A percentile compares a stretch with the other conserved stretches of the same genome.
Evolutionary conservation across 2,329 filamentous ascomycete genomes (phyloP).

Genomic region (Stemphylium lycopersici): DNA sequence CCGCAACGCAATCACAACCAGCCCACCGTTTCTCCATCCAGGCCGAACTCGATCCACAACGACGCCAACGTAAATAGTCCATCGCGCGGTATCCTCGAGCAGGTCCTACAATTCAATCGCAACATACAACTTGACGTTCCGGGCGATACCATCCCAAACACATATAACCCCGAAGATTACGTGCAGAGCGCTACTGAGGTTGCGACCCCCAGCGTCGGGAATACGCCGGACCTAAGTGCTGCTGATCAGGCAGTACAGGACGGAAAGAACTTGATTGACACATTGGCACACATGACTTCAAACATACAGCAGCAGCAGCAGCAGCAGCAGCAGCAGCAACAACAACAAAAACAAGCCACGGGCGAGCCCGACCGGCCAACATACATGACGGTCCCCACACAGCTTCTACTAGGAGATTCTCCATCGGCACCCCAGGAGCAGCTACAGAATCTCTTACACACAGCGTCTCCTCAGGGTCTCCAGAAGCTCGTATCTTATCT

Average conservation of each 20-base stretch:
- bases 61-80: conserved; percentile 20
- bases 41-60: conserved; percentile 28
- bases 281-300: conserved; percentile 34
- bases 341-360: conserved; percentile 15
- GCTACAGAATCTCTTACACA: conserved; percentile 35
- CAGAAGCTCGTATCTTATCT: conserved; percentile 47
- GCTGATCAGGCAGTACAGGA: conserved; percentile 46
- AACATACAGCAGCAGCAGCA: conserved; percentile 27
- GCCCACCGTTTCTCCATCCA: conserved; percentile 20
- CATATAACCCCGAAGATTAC: conserved; percentile 49
- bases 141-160: conserved; percentile 46
- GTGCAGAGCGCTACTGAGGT: conserved; percentile 55
- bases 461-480: conserved; percentile 42
- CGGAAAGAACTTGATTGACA: conserved; percentile 43
- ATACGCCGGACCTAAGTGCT: conserved; percentile 49
- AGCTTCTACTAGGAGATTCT: conserved; percentile 32
- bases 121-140: conserved; percentile 40
- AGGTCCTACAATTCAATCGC: conserved; percentile 38
- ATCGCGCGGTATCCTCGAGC: conserved; percentile 30
- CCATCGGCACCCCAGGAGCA: conserved; percentile 39
- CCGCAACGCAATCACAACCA: conserved; percentile 24
- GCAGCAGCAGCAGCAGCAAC: conserved; percentile 13
- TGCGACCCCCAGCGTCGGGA: conserved; percentile 53
- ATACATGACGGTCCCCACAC: conserved; percentile 28
- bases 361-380: conserved; percentile 22